Evolutionary conservation across 176 grass and related monocot genomes (phyloP), one percentile per base, ranked within the genome.

Genomic region (Canna indica): DNA sequence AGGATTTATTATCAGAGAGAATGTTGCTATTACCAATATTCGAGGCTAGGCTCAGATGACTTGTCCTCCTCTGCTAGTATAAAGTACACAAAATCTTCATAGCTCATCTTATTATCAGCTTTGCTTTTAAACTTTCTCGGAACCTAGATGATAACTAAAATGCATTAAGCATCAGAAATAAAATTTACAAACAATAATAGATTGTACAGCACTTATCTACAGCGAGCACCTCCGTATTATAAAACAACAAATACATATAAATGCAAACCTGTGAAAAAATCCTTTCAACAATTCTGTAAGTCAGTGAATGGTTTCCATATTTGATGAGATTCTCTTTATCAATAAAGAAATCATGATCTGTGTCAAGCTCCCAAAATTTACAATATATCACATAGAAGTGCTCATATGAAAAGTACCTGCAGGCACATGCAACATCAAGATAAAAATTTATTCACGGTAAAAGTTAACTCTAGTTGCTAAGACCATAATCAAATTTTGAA

Each of bases 301-400:
- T 99, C 75, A 99, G 80, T 44, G 95, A 87, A 81, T 99, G 90
- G 69, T 94, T 99, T 64, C 95, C 95, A 74, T 99, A 99, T 99
- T 78, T 90, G 69, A 99, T 94, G 58, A 99, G 90, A 70, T 99
- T 99, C 74, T 99, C 95, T 85, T 94, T 99, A 75, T 99, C 95
- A 63, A 99, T 99, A 34, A 94, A 85, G 81, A 99, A 94, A 82
- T 99, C 95, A 73, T 99, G 95, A 84, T 99, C 95, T 78, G 95
- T 82, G 67, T 94, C 95, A 52, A 99, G 82, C 82, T 99, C 95
- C 95, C 95, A 99, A 70, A 99, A 99, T 70, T 99, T 99, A 71
- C 95, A 99, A 72, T 99, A 99, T 72, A 99, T 94, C 39, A 99
- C 95, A 93, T 99, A 99, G 18, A 99, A 99, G 65, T 99, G 95